Percentiles rank a stretch among this genome's conserved stretches.
These are phyloP conservation scores for Trametes gibbosa DNA, from an alignment of 768 basidiomycete species.

Conservation along the genomic window DNA sequence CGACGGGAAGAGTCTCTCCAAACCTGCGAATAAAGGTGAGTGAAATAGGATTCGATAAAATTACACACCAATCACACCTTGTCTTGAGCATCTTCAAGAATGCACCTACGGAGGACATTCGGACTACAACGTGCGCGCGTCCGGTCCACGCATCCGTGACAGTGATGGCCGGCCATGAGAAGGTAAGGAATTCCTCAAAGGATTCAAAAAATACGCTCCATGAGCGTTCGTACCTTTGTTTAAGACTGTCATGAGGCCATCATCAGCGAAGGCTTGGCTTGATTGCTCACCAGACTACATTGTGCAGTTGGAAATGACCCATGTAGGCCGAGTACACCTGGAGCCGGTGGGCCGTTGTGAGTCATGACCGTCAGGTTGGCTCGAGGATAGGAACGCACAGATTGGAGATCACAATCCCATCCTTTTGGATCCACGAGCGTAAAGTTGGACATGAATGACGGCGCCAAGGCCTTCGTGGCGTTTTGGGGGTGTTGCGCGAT, in stretches of 20 bases:
- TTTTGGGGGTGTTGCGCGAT: background rate
- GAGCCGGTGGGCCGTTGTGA: background rate
- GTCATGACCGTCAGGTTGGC: background rate
- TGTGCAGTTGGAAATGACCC: constrained; percentile 71
- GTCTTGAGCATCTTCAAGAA: constrained; percentile 88
- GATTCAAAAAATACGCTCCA: constrained; percentile 80
- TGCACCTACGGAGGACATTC: constrained; percentile 63
- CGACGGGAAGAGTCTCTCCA: constrained; percentile 70
- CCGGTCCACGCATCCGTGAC: constrained; percentile 73
- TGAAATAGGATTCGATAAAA: background rate
- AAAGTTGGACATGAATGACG: constrained; percentile 58
- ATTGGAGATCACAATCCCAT: constrained; percentile 80
- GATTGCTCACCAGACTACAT: constrained; percentile 56
- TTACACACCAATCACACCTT: constrained; percentile 38
- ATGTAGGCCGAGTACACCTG: constrained; percentile 75
- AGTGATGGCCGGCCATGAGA: constrained; percentile 81
- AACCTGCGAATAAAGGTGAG: constrained; percentile 44
- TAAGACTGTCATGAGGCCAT: background rate
- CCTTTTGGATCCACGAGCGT: constrained; percentile 71
- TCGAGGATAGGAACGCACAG: constrained; percentile 47
- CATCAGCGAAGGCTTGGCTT: too few species aligned
- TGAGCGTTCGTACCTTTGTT: constrained; percentile 67
- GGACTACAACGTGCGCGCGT: constrained; percentile 77
- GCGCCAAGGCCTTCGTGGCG: constrained; percentile 14
- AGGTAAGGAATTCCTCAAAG: constrained; percentile 75